Evolutionary conservation across 306 rosid species (phyloP).

Genomic region (Malus sieversii): DNA sequence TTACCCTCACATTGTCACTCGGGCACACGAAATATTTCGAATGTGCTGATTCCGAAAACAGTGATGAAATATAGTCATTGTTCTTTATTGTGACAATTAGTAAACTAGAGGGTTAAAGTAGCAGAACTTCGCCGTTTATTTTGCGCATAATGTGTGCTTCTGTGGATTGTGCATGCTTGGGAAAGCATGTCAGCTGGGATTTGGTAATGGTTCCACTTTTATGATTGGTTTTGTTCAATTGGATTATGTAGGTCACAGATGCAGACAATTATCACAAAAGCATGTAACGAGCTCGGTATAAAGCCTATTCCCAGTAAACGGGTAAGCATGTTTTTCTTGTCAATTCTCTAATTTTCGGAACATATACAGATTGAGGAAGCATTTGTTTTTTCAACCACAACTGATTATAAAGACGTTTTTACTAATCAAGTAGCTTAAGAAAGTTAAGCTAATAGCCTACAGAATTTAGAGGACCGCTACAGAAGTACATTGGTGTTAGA

Average conservation of each 20-base stretch:
- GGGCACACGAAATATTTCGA: too few species aligned
- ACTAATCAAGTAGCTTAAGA: neutral
- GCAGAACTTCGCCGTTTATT: neutral
- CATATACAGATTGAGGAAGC: neutral
- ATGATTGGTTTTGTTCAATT: neutral
- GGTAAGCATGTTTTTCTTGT: constrained; percentile 39
- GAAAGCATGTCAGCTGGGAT: neutral
- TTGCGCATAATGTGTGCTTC: neutral
- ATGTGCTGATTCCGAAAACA: too few species aligned
- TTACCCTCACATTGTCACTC: neutral
- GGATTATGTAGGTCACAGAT: constrained; percentile 77
- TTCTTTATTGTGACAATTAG: neutral
- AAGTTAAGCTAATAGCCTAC: neutral
- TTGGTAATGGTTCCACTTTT: neutral
- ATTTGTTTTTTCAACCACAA: neutral
- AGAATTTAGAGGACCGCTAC: neutral
- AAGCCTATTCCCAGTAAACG: constrained; percentile 81
- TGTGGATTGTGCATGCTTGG: neutral
- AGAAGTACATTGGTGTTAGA: too few species aligned
- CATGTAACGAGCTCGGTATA: constrained; percentile 81
- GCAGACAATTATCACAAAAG: constrained; percentile 93
- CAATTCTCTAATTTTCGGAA: neutral
- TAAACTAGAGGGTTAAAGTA: neutral
- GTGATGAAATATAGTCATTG: neutral
- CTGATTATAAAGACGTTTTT: too few species aligned